Base-by-base conservation (phyloP, 129 eudicot species). In the Arctium minus region DNA sequence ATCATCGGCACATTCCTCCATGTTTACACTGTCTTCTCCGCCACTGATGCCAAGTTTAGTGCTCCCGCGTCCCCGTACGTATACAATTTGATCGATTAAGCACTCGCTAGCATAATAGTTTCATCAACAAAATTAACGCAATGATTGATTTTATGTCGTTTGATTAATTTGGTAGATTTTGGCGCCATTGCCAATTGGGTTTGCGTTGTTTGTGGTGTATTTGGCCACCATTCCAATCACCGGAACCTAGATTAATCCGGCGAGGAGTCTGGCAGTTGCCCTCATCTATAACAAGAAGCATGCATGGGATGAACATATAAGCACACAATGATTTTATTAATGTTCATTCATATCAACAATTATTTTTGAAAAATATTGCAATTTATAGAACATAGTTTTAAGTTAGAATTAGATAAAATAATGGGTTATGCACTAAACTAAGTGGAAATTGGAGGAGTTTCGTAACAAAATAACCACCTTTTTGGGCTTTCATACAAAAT, bases 31-130 rank as follows among this genome's bases (percentile, higher is more conserved):
- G 97, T 92, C 18, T 92, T 92, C 83, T 92, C 97, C 2, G 97
- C 97, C 80, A 91, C 97, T 48, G 93, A 93, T 10, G 95, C 97
- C 86, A 93, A 93, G 76, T 86, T 92, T 46, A 93, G 89, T 80
- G 97, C 85, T 93, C 97, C 30, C 97, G 82, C 44, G 97, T 93
- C 53, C 97, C 97, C 17, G 97, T 93, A 86, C 37, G 95, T 74
- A 12, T 35, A 33, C 72, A 31, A 40, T 11, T n/a, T 9, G 15
- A n/a, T 67, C 11, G 4, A 35, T 13, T 65, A 13, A 72, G 77
- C 30, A 18, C 48, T 27, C 67, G 3, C 3, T 3, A 62, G 62
- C 5, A 11, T 62, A 38, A 48, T 53, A 48, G 4, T 9, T 68
- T 76, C 11, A 22, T 44, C 27, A 71, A 10, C 53, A 76, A 4